Base-by-base conservation (phyloP, 208 protist species). In the Trichomonas tenax region DNA sequence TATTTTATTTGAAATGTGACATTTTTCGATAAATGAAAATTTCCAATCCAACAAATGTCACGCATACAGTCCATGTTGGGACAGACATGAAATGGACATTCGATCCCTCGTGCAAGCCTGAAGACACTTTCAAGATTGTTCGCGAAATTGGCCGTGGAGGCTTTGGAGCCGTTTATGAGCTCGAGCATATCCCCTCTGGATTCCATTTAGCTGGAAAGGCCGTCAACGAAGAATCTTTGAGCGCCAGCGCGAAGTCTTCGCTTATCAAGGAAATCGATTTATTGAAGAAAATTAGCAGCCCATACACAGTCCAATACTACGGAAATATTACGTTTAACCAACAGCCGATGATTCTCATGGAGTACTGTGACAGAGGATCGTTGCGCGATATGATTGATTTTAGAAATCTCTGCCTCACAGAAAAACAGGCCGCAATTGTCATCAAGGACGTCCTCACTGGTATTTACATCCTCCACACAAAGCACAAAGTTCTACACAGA, bases 401-500 rank as follows among this genome's bases (percentile, higher is more conserved):
- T 36, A 26, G 26, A 23, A 17, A 48, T 3, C 41, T 31, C 3
- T 14, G 15, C 8, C 44, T 93, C 8, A 93, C 15, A 34, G 86
- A 93, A 51, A 38, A 23, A 26, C 86, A 93, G 46, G 45, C 44
- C 15, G 26, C 23, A 0, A 31, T 48, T 93, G 86, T 93, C 11
- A 93, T 93, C 14, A 17, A 93, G 17, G 86, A 93, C 38, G 40
- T 93, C 36, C 86, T 93, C 44, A 38, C 1, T 93, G 86, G 40
- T 0, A 41, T 93, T 38, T 14, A 51, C 41, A 51, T 48, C 4
- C 44, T 93, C 10, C 86, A 93, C 38, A 51, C 17, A 9, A n/a
- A 93, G 26, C 34, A 51, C 36, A 23, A 93, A 48, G 45, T 98
- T 96, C 97, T 99, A 44, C 98, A 99, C 96, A 96, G 98, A 48